These are phyloP conservation scores for Tolypocladium endophyticum DNA, from an alignment of 2,329 filamentous ascomycete species.

Conservation along the genomic window DNA sequence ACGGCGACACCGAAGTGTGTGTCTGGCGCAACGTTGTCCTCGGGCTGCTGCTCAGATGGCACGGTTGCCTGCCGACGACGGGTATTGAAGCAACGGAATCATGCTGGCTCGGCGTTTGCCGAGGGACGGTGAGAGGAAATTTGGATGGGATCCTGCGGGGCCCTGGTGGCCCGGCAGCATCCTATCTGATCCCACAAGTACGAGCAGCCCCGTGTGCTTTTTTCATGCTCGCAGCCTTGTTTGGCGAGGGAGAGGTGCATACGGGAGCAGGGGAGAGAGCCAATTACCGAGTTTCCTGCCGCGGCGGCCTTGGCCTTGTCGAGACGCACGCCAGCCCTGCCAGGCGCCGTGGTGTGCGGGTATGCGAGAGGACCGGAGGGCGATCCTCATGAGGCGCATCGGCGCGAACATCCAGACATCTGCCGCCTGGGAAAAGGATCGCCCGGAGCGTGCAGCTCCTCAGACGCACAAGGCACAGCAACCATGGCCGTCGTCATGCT, in stretches of 20 bases:
- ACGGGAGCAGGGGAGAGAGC: not conserved
- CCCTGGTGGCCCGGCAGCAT: not conserved
- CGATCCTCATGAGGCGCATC: not conserved
- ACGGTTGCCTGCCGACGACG: not conserved
- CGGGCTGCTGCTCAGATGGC: not conserved
- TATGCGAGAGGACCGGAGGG: not conserved
- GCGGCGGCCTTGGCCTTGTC: not conserved
- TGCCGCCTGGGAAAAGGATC: not conserved
- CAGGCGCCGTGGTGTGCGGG: not conserved
- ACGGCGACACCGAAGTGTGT: not conserved
- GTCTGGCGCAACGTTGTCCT: not conserved
- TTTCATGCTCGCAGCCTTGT: not conserved
- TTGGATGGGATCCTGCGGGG: not conserved
- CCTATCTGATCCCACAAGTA: not conserved
- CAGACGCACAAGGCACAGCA: not conserved
- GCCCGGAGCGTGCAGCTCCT: not conserved
- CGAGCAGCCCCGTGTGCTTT: not conserved
- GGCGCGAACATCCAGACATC: not conserved
- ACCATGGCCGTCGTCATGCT: not conserved
- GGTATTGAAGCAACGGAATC: not conserved
- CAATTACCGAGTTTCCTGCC: not conserved
- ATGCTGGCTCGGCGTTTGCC: not conserved
- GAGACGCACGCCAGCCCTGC: constrained; percentile 1
- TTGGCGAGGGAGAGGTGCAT: not conserved
- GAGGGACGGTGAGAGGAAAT: not conserved